phyloP scores from a whole-genome alignment of 139 green algal species.

The Chlorella vulgaris region DNA sequence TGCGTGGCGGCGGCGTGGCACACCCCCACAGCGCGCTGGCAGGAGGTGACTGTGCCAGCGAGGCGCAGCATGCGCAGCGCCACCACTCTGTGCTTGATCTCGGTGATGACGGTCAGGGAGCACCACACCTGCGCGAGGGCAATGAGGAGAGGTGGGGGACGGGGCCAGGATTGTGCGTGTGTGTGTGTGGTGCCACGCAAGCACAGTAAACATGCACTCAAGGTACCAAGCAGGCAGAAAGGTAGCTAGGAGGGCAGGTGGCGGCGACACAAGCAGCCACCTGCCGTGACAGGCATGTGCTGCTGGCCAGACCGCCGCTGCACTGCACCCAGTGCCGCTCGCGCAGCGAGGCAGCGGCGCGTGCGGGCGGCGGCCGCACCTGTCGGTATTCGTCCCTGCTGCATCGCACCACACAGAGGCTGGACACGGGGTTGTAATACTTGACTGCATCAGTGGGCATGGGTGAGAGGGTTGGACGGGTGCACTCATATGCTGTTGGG shows the following conservation, averaged over 20 bases:
- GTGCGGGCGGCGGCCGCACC: no score
- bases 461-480: no score
- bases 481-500: no score
- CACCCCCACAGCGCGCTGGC: background rate
- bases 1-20: background rate
- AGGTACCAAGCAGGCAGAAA: no score
- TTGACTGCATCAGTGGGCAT: no score
- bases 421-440: conserved; percentile 51
- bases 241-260: no score
- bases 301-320: background rate
- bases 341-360: no score
- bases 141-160: background rate
- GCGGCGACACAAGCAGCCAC: background rate
- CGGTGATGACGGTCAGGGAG: conserved; percentile 34
- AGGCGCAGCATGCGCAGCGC: conserved; percentile 37
- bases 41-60: conserved; percentile 39
- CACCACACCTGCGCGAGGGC: conserved; percentile 42
- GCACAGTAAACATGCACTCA: no score
- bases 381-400: conserved; percentile 44
- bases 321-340: no score
- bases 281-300: background rate
- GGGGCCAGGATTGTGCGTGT: no score
- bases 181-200: no score
- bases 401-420: conserved; percentile 45
- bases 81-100: conserved; percentile 42